These are phyloP conservation scores for Dactylellina haptotyla DNA, from an alignment of 2,329 filamentous ascomycete genomes.

Conservation along the genomic window DNA sequence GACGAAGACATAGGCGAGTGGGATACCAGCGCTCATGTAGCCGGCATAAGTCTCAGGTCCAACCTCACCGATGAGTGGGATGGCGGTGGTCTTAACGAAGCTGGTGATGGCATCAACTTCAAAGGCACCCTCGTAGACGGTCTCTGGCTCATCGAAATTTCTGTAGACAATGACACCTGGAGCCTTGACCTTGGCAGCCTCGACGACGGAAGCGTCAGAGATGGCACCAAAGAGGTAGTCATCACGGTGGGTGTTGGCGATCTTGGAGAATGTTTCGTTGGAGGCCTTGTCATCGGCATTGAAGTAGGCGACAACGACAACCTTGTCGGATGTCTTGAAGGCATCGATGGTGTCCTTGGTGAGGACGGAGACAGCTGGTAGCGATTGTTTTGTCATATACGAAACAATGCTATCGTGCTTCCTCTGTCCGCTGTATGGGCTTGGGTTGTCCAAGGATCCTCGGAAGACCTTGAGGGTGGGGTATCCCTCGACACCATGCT, in stretches of 20 bases:
- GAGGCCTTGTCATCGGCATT: slow-evolving; percentile 81
- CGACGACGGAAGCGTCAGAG: slow-evolving; percentile 82
- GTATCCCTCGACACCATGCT: slow-evolving; percentile 93
- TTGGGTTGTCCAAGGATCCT: slow-evolving; percentile 76
- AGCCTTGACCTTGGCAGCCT: slow-evolving; percentile 87
- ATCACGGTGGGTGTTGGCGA: slow-evolving; percentile 82
- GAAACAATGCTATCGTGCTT: slow-evolving; percentile 80
- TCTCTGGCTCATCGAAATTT: slow-evolving; percentile 96
- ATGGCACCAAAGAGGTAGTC: slow-evolving; percentile 91
- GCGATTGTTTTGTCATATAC: slow-evolving; percentile 98
- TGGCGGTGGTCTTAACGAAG: slow-evolving; percentile 86
- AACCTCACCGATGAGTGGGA: slow-evolving; percentile 92
- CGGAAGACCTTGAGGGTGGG: slow-evolving; percentile 99
- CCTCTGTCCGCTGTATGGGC: slow-evolving; percentile 86
- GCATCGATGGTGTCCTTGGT: slow-evolving; percentile 85
- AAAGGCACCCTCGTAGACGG: slow-evolving; percentile 81
- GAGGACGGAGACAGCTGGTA: slow-evolving; percentile 88
- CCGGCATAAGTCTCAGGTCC: slow-evolving; percentile 94
- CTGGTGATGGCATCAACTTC: slow-evolving; percentile 79
- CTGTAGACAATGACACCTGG: slow-evolving; percentile 96
- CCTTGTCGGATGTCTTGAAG: slow-evolving; percentile 98
- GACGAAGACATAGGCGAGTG: slow-evolving; percentile 96
- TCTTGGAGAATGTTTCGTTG: slow-evolving; percentile 82
- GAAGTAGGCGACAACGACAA: slow-evolving; percentile 91
- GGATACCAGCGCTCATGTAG: slow-evolving; percentile 93